Conservation (phyloP, 257 asterid species). For the Fraxinus quadrangulata region DNA sequence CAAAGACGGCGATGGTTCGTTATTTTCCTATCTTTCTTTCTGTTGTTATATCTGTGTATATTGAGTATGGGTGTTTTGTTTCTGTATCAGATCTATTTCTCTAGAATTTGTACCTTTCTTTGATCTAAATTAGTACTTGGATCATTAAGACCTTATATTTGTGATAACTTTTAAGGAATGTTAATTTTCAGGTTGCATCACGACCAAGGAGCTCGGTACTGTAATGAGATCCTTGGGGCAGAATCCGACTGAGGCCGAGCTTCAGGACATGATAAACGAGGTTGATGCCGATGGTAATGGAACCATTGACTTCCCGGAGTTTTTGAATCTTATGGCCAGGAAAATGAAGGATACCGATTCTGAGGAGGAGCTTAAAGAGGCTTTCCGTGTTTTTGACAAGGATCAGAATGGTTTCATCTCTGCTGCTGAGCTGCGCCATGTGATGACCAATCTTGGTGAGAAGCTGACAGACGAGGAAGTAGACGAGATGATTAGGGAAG, state of each 20-base stretch:
- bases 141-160: not conserved
- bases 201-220: constrained; percentile 71
- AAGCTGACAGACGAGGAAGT: constrained; percentile 75
- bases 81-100: no score
- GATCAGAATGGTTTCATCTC: constrained; percentile 73
- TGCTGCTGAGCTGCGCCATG: constrained; percentile 70
- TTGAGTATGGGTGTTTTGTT: no score
- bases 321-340: constrained; percentile 69
- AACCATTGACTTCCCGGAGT: constrained; percentile 75
- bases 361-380: constrained; percentile 71
- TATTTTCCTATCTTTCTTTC: not conserved
- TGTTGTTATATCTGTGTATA: not conserved
- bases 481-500: constrained; percentile 76
- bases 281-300: constrained; percentile 72
- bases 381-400: constrained; percentile 75
- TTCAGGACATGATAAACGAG: constrained; percentile 71
- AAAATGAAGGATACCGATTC: constrained; percentile 72
- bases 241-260: constrained; percentile 75
- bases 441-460: constrained; percentile 71
- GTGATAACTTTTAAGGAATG: not conserved
- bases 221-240: constrained; percentile 70
- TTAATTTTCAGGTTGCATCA: constrained; percentile 53
- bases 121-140: not conserved
- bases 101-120: not conserved
- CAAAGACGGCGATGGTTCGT: constrained; percentile 66